A percentile compares a stretch with the other conserved stretches of the same genome.
Evolutionary conservation across 371 early-diverging fungal species (phyloP).

Genomic region (Gilbertella persicaria): DNA sequence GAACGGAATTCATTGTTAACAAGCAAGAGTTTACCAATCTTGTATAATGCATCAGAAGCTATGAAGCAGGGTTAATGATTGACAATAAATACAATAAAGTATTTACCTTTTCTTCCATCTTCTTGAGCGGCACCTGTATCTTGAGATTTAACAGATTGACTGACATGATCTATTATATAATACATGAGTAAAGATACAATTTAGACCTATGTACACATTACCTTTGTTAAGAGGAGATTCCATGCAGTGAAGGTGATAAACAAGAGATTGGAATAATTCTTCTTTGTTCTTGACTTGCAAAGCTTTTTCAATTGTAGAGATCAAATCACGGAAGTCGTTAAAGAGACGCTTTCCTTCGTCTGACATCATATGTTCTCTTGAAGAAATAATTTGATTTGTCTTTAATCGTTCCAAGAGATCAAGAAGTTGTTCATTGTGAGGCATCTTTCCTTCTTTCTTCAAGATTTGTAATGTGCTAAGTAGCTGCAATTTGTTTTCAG

Average conservation of each 20-base stretch:
- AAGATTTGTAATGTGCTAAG: constrained; percentile 52
- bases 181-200: background rate
- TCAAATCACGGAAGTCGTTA: constrained; percentile 47
- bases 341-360: constrained; percentile 50
- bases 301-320: constrained; percentile 43
- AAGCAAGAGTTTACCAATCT: constrained; percentile 50
- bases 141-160: background rate
- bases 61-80: background rate
- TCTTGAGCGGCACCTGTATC: constrained; percentile 1
- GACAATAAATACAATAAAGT: too few relatives aligned
- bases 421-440: constrained; percentile 60
- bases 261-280: constrained; percentile 61
- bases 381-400: constrained; percentile 38
- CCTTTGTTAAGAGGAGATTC: constrained; percentile 25
- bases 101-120: constrained; percentile 37
- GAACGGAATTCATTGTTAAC: constrained; percentile 56
- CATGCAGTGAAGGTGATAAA: constrained; percentile 49
- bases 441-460: constrained; percentile 55
- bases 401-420: constrained; percentile 46
- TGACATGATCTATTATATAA: constrained; percentile 1
- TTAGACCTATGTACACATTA: constrained; percentile 1
- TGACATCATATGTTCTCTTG: constrained; percentile 50
- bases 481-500: constrained; percentile 45
- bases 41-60: constrained; percentile 39
- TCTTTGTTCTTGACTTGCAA: constrained; percentile 58